These are phyloP conservation scores for Thinopyrum elongatum DNA, from an alignment of 176 grass and related monocot species.

Conservation along the genomic window DNA sequence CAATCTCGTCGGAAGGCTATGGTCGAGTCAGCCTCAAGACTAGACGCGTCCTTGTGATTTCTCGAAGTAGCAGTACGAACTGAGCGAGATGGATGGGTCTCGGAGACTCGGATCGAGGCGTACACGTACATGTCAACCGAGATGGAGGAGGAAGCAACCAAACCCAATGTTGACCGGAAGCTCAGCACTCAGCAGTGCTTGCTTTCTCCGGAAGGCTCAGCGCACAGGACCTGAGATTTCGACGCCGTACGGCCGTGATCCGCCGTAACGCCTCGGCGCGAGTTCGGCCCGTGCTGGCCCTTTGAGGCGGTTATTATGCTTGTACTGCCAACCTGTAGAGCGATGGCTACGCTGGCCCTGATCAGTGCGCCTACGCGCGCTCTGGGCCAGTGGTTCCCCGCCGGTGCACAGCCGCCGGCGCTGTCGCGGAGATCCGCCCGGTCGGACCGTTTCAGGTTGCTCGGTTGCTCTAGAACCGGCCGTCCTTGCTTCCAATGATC, in stretches of 20 bases:
- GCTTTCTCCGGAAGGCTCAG: slow-evolving; percentile 44
- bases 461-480: slow-evolving; percentile 45
- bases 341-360: background rate
- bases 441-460: slow-evolving; percentile 19
- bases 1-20: background rate
- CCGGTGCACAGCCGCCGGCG: slow-evolving; percentile 6
- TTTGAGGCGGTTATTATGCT: background rate
- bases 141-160: background rate
- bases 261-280: slow-evolving; percentile 5
- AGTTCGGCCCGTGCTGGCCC: background rate
- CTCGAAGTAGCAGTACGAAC: background rate
- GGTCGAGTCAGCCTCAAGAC: background rate
- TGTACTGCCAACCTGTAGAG: slow-evolving; percentile 3
- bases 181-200: background rate
- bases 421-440: slow-evolving; percentile 35
- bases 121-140: background rate
- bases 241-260: slow-evolving; percentile 9
- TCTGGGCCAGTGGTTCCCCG: slow-evolving; percentile 8
- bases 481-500: background rate
- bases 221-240: slow-evolving; percentile 28
- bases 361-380: background rate
- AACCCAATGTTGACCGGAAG: background rate
- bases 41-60: background rate
- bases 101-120: background rate
- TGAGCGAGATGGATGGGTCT: slow-evolving; percentile 43